Evolutionary conservation across 108 stramenopile genomes (phyloP), one percentile per base, ranked within the genome.

Genomic region (Fistulifera pelliculosa): DNA sequence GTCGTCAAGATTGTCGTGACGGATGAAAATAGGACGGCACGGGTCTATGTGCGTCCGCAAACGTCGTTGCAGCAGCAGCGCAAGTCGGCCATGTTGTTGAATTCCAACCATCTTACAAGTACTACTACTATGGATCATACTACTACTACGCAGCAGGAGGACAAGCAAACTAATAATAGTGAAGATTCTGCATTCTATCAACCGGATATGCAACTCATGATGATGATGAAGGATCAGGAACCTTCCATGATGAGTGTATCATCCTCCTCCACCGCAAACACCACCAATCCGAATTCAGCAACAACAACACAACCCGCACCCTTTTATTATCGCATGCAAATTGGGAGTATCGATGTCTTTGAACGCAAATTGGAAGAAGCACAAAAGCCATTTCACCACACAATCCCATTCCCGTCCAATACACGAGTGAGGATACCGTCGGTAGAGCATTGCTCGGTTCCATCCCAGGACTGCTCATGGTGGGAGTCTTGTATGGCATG

Each of bases 291-390:
- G n/a, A n/a, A n/a, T n/a, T n/a, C n/a, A n/a, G n/a, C 31, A 3
- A 35, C 31, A 8, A 35, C 44, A 45, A 45, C 44, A 21, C 44
- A 3, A 10, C 4, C 44, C 19, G 44, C 50, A 25, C 57, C 38
- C 40, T 52, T 89, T 19, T 76, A 80, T 1, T 94, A 94, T 74
- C 84, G 83, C 51, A 96, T 97, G 69, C 77, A 73, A 38, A 97
- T 99, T 62, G 96, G 96, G 1, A 81, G 79, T 57, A 94, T 97
- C n/a, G 95, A 96, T 59, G 76, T 80, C 11, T 97, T 99, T 64
- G 98, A 99, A 72, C 73, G 89, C 25, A 97, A 96, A 63, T 64
- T 99, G 22, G 90, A 95, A 47, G 81, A 81, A 40, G 91, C 92
- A 15, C 98, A 99, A 73, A n/a, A 80, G 81, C 77, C 44, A 58